Base-by-base conservation (phyloP, 1,139 yeast genomes). In the Yamadazyma membranifaciens region DNA sequence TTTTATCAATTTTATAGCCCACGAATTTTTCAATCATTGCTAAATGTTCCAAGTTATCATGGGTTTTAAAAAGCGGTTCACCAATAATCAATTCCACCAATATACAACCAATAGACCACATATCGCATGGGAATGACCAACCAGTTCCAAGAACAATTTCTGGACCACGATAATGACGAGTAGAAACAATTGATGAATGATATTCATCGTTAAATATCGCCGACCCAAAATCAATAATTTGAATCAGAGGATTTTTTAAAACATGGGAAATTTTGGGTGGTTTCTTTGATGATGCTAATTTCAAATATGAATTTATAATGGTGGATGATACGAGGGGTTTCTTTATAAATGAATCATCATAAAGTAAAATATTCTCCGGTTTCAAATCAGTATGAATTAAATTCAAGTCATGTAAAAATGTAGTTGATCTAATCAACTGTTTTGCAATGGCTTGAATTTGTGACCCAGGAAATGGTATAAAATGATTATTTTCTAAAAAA, bases 71-170 rank as follows among this genome's bases (percentile, higher is more conserved):
- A 26, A 94, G 65, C 0, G 97, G 96, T 54, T 88, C 96, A n/a
- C 98, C 99, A 25, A 95, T 87, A 38, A 87, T 83, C 39, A 94
- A 67, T 63, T 94, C 98, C 10, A 89, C 91, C 34, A 94, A 67
- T 12, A 94, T 89, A 60, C 98, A 91, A 1, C 97, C 99, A 42
- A 92, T 75, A 1, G 96, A 87, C 99, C 98, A 94, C 65, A 92
- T 70, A 62, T 94, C 99, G 62, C 98, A 92, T 1, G 91, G 88
- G 50, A 75, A 83, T 3, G 88, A 81, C 92, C 98, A 94, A 30
- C 98, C 98, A 28, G 80, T 75, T 1, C 97, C 97, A 30, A 94
- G 66, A 2, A 92, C 91, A 50, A 94, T 89, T 60, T 94, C 99
- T 0, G 98, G 98, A 0, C 98, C 98, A 43, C 99, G 72, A 63